Percentiles rank a stretch among this genome's conserved stretches.
These are phyloP conservation scores for Zoysia japonica DNA, from an alignment of 176 grass and related monocot species.

Conservation along the genomic window DNA sequence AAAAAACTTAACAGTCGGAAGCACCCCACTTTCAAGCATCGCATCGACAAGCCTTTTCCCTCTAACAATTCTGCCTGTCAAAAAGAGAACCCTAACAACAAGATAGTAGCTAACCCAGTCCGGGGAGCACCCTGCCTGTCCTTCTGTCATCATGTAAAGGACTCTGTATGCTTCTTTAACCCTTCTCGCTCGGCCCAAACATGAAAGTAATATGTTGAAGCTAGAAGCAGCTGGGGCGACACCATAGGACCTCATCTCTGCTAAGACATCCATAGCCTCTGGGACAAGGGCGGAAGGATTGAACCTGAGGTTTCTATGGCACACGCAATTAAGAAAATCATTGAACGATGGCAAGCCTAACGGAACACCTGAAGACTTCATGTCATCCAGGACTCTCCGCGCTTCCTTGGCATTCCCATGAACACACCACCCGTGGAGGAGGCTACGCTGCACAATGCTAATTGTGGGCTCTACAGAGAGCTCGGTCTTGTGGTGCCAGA, in stretches of 20 bases:
- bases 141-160: conserved; percentile 61
- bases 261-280: conserved; percentile 57
- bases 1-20: conserved; percentile 50
- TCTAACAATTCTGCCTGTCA: conserved; percentile 59
- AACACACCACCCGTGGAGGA: conserved; percentile 73
- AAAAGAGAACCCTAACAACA: conserved; percentile 64
- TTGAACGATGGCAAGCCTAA: conserved; percentile 56
- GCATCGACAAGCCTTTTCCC: conserved; percentile 59
- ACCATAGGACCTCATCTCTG: conserved; percentile 58
- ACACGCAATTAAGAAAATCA: conserved; percentile 54
- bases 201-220: conserved; percentile 82
- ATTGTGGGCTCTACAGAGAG: conserved; percentile 37
- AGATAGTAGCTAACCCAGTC: conserved; percentile 78
- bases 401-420: conserved; percentile 61
- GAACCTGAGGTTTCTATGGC: conserved; percentile 67
- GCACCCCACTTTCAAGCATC: conserved; percentile 59
- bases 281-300: conserved; percentile 70
- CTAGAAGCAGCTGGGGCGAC: conserved; percentile 45
- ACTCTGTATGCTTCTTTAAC: conserved; percentile 71
- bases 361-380: conserved; percentile 45
- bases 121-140: conserved; percentile 55
- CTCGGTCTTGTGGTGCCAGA: conserved; percentile 63
- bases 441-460: conserved; percentile 47
- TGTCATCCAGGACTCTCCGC: conserved; percentile 49
- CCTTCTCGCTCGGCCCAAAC: conserved; percentile 60